Evolutionary conservation across 441 rosid species (phyloP), one percentile per base, ranked within the genome.

Genomic region (Syzygium malaccense): DNA sequence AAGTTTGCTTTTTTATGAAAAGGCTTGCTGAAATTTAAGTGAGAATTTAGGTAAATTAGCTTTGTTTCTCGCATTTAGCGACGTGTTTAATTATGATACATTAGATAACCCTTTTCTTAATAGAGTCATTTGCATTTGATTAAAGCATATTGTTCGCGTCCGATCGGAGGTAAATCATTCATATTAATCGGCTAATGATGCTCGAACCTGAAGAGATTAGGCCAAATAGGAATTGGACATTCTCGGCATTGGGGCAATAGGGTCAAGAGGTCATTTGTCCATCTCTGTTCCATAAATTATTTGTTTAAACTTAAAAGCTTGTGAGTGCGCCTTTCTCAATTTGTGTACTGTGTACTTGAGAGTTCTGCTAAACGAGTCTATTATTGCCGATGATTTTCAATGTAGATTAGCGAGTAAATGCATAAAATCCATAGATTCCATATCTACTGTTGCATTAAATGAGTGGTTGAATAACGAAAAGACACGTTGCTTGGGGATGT

Each of bases 151-250:
- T 4, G 3, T 71, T 37, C 5, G 1, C 23, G 23, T 11, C 4
- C 0, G 1, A 11, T 71, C 9, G 3, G 10, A 23, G 49, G 1
- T 5, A 0, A 71, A 10, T 37, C 6, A 13, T 71, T 1, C 2
- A 0, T 37, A 3, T 33, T 4, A 20, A 20, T 71, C 37, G 28
- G 15, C 17, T 0, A 1, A 13, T 4, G 15, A 20, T 8, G 2
- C 37, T 71, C 8, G 20, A 1, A 33, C 80, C 28, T 20, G 10
- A 20, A 37, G 9, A 2, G 80, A 71, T 37, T 11, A 6, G 49
- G 28, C 80, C 80, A 71, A 11, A 71, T 37, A 20, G 4, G 17
- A 11, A 71, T 71, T 71, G 5, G 13, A 7, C 49, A 37, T 71
- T 71, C 28, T 71, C 2, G 80, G 80, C 49, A 13, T 3, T 37